These are phyloP conservation scores for Trametes elegans DNA, from an alignment of 768 basidiomycete genomes.

Conservation along the genomic window DNA sequence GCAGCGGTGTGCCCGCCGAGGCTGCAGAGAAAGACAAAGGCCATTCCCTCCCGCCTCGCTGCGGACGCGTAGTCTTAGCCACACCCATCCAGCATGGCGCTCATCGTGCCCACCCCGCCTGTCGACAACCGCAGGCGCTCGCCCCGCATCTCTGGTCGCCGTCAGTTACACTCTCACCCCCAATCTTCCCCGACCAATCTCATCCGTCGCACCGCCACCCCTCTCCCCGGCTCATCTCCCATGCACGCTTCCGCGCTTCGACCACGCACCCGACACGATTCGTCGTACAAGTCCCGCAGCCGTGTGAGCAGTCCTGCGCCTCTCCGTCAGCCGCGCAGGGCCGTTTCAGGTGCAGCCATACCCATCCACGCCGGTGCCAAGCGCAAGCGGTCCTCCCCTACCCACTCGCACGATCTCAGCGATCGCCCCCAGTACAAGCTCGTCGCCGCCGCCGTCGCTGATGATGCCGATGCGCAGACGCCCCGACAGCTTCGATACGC, in stretches of 20 bases:
- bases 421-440: constrained; percentile 5
- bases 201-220: not conserved
- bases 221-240: not conserved
- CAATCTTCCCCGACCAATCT: not conserved
- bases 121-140: constrained; percentile 2
- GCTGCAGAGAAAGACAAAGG: too few species aligned
- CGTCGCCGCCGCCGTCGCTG: not conserved
- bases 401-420: not conserved
- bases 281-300: not conserved
- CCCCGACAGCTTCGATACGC: constrained; percentile 8
- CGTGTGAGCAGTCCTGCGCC: not conserved
- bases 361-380: not conserved
- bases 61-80: too few species aligned
- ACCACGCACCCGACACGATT: not conserved
- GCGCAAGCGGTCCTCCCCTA: constrained; percentile 1
- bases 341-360: not conserved
- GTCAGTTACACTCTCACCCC: not conserved
- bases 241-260: not conserved
- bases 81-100: constrained; percentile 1
- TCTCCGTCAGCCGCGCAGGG: not conserved
- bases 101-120: constrained; percentile 2
- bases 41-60: too few species aligned
- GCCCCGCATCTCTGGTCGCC: constrained; percentile 8
- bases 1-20: too few species aligned
- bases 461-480: not conserved